Base-by-base conservation (phyloP, 2,329 filamentous ascomycete species). In the Paraphoma chrysanthemicola region DNA sequence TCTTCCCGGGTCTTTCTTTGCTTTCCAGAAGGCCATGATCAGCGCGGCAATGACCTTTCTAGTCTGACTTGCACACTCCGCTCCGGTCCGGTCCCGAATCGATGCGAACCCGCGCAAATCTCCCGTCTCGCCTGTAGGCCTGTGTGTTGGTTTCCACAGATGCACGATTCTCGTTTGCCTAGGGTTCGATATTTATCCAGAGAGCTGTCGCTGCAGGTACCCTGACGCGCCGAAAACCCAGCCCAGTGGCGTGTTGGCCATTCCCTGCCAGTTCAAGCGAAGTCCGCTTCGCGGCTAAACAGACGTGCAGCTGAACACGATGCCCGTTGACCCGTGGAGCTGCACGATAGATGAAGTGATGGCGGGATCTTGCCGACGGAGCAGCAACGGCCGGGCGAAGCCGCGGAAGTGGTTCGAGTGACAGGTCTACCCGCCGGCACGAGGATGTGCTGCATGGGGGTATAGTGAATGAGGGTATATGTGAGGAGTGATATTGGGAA, bases 281-380 rank as follows among this genome's bases (percentile, higher is more conserved):
- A n/a, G n/a, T n/a, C n/a, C n/a, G n/a, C 23, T 23, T 23, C 23
- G 36, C 57, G 60, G 60, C 43, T 63, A 63, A 63, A 60, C 14
- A 36, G 23, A 23, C 18, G 9, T 28, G 41, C 28, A 33, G 23
- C 23, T 23, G 23, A 23, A 23, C 23, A 49, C 53, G 52, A 49
- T 59, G 48, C 44, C 59, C 44, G 55, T 54, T 61, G 47, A 45
- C 47, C 54, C 50, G 53, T 44, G 42, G 31, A 16, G 33, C 53
- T 51, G 51, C 48, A 48, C n/a, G 50, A 48, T 56, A 51, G 44
- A 60, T 56, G 33, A 38, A 48, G n/a, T 38, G 33, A 38, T 14
- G 23, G 18, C 43, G n/a, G 23, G 23, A 23, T 23, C 23, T 23
- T 23, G 23, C 23, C 23, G 23, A 23, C 23, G 23, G 23, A 23